Conservation (phyloP, 371 early-diverging fungal species). For the Coemansia sp. region DNA sequence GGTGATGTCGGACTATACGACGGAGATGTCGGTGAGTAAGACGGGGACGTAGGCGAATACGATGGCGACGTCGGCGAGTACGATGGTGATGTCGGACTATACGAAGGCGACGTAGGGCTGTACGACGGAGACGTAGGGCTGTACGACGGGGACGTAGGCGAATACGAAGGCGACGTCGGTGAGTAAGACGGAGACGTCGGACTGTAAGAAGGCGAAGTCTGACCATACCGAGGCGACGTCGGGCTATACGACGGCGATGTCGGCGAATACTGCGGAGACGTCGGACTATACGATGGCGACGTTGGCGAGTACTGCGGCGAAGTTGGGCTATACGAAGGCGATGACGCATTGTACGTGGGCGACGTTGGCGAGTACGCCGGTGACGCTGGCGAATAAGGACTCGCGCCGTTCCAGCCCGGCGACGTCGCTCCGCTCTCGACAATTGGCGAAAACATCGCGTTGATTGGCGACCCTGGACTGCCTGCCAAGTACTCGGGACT, state of each 20-base stretch:
- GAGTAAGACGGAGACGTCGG: conserved; percentile 70
- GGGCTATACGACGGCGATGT: conserved; percentile 59
- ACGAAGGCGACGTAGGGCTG: conserved; percentile 67
- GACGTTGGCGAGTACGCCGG: conserved; percentile 73
- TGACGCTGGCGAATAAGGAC: conserved; percentile 71
- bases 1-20: conserved; percentile 79
- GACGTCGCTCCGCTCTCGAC: conserved; percentile 63
- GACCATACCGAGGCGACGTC: conserved; percentile 56
- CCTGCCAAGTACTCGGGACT: conserved; percentile 52
- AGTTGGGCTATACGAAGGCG: conserved; percentile 70
- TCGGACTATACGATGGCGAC: conserved; percentile 57
- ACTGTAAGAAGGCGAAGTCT: conserved; percentile 63
- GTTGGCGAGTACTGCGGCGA: conserved; percentile 59
- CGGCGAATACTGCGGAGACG: conserved; percentile 76
- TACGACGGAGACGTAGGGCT: conserved; percentile 50
- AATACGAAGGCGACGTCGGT: conserved; percentile 54
- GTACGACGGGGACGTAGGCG: conserved; percentile 61
- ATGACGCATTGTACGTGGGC: conserved; percentile 80
- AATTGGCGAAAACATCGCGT: conserved; percentile 56
- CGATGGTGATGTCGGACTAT: conserved; percentile 62
- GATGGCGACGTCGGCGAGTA: conserved; percentile 79
- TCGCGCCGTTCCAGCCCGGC: conserved; percentile 74
- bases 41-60: conserved; percentile 76
- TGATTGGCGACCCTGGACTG: conserved; percentile 43
- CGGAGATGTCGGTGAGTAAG: conserved; percentile 74